Conservation (phyloP, 2,329 filamentous ascomycete genomes). For the Neofusicoccum parvum region DNA sequence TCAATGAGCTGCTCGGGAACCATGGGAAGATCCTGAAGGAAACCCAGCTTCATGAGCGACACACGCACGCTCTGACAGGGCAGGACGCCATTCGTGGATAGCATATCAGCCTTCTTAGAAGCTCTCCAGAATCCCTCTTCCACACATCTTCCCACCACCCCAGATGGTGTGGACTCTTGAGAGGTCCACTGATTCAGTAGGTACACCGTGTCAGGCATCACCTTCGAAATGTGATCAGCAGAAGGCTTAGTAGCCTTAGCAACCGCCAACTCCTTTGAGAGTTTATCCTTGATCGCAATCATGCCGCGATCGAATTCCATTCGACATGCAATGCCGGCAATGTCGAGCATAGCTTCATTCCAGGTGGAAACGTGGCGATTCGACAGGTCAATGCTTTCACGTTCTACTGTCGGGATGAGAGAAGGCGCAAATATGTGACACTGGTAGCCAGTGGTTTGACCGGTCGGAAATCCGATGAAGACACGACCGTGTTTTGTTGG, state of each 20-base stretch:
- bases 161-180: conserved; percentile 84
- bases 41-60: conserved; percentile 69
- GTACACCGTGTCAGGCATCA: conserved; percentile 57
- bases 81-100: conserved; percentile 84
- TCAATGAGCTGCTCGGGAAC: conserved; percentile 75
- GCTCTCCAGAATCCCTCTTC: conserved; percentile 97
- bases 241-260: conserved; percentile 54
- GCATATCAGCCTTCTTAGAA: conserved; percentile 78
- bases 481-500: conserved; percentile 88
- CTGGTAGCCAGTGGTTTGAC: conserved; percentile 91
- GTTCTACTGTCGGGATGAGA: conserved; percentile 94
- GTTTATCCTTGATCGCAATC: conserved; percentile 63
- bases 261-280: background rate
- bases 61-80: conserved; percentile 82
- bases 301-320: conserved; percentile 89
- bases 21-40: conserved; percentile 86
- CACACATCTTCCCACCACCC: conserved; percentile 79
- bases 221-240: conserved; percentile 37
- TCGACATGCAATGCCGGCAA: conserved; percentile 85
- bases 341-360: conserved; percentile 91
- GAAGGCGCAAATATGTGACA: conserved; percentile 95
- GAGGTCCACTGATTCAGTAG: conserved; percentile 87
- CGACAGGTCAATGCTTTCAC: conserved; percentile 95
- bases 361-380: conserved; percentile 91
- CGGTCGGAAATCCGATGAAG: conserved; percentile 97